phyloP scores from a whole-genome alignment of 768 basidiomycete genomes.

The Candolleomyces aberdarensis region DNA sequence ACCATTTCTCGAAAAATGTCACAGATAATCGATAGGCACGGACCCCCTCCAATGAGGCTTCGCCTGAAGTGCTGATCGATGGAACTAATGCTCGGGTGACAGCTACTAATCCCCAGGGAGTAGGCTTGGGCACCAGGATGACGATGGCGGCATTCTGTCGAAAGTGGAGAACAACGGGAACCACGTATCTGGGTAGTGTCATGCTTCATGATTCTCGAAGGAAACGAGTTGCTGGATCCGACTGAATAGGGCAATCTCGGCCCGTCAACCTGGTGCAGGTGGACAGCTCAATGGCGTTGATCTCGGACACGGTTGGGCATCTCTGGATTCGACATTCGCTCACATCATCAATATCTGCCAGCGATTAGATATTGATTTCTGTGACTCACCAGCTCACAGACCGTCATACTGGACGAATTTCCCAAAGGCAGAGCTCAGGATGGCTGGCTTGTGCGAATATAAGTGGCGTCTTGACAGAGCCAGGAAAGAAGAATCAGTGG shows the following conservation, averaged over 20 bases:
- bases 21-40: slow-evolving; percentile 2
- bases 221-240: slow-evolving; percentile 1
- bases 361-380: not conserved
- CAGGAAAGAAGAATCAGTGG: not conserved
- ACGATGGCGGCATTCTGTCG: not conserved
- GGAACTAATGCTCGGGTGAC: no score
- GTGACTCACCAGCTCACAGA: not conserved
- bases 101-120: no score
- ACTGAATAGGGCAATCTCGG: not conserved
- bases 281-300: not conserved
- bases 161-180: slow-evolving; percentile 2
- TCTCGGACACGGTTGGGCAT: not conserved
- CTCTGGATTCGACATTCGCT: not conserved
- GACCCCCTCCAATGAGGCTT: not conserved
- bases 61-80: no score
- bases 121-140: not conserved
- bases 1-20: slow-evolving; percentile 1
- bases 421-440: not conserved
- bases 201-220: not conserved
- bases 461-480: not conserved
- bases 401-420: not conserved
- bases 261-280: not conserved
- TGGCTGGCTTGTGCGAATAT: not conserved
- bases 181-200: not conserved
- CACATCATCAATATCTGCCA: not conserved